A percentile compares a stretch with the other conserved stretches of the same genome.
phyloP scores from a whole-genome alignment of 495 filamentous ascomycete genomes.

The Penicillium chermesinum region DNA sequence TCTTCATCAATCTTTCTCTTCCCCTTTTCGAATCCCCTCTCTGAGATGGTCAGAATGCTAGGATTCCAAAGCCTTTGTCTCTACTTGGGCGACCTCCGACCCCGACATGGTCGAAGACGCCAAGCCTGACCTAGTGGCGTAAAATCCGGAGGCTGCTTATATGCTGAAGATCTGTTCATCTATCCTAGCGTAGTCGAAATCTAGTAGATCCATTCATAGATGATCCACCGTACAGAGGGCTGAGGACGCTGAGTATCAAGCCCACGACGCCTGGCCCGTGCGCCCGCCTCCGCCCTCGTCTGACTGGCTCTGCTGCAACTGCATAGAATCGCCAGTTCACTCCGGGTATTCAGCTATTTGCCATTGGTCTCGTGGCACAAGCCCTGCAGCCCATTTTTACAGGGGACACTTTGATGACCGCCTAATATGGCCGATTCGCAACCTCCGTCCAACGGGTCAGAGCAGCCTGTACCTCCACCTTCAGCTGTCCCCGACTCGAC shows the following conservation, averaged over 20 bases:
- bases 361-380: conserved; percentile 17
- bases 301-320: conserved; percentile 14
- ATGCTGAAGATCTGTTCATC: too few relatives aligned
- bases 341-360: conserved; percentile 5
- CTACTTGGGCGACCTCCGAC: too few relatives aligned
- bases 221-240: too few relatives aligned
- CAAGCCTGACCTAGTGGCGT: too few relatives aligned
- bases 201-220: too few relatives aligned
- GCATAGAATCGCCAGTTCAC: conserved; percentile 8
- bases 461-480: conserved; percentile 11
- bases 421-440: conserved; percentile 18
- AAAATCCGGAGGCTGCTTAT: too few relatives aligned
- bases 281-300: conserved; percentile 11
- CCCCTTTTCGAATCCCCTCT: too few relatives aligned
- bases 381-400: conserved; percentile 14
- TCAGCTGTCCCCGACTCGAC: conserved; percentile 4
- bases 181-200: too few relatives aligned
- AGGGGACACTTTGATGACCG: conserved; percentile 10
- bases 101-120: too few relatives aligned
- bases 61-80: too few relatives aligned
- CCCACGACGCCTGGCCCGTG: conserved; percentile 8
- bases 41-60: too few relatives aligned
- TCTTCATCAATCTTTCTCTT: too few relatives aligned
- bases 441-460: conserved; percentile 15
- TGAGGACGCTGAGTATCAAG: background rate